Conservation (phyloP, 208 protist genomes). For the Jaenimonas drosophilae region DNA sequence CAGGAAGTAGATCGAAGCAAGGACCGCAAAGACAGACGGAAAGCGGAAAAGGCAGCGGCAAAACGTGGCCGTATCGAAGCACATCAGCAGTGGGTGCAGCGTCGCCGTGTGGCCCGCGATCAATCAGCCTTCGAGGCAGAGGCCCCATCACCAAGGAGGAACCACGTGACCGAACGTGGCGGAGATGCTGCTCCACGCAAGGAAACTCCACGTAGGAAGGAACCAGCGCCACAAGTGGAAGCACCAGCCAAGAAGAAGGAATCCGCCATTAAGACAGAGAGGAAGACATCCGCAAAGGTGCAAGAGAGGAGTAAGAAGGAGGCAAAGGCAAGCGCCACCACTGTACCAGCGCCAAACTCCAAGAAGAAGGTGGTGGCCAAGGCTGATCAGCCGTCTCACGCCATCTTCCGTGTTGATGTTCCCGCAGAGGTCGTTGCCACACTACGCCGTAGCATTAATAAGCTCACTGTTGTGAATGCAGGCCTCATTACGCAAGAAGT, state of each 20-base stretch:
- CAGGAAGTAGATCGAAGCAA: slow-evolving; percentile 21
- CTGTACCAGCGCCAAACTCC: background rate
- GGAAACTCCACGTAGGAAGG: too few species aligned
- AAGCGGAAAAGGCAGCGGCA: slow-evolving; percentile 19
- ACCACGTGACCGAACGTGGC: too few species aligned
- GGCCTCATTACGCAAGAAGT: slow-evolving; percentile 50
- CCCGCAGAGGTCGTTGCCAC: slow-evolving; percentile 19
- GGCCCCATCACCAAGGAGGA: slow-evolving; percentile 4
- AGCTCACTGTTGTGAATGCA: slow-evolving; percentile 72
- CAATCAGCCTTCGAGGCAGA: slow-evolving; percentile 6
- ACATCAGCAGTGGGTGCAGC: slow-evolving; percentile 40
- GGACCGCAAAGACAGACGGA: slow-evolving; percentile 58
- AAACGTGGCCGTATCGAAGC: slow-evolving; percentile 44
- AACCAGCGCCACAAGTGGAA: too few species aligned
- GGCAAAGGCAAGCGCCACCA: background rate
- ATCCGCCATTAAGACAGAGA: too few species aligned
- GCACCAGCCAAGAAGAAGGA: background rate
- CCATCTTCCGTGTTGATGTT: slow-evolving; percentile 1
- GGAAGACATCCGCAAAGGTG: too few species aligned
- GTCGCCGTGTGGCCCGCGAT: slow-evolving; percentile 26
- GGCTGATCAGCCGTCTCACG: background rate
- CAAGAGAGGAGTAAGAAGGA: too few species aligned
- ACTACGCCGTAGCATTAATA: slow-evolving; percentile 55
- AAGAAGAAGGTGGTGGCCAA: background rate
- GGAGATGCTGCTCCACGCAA: too few species aligned